Evolutionary conservation across 192 early-diverging fungal genomes (phyloP).

Genomic region (Coemansia sp.): DNA sequence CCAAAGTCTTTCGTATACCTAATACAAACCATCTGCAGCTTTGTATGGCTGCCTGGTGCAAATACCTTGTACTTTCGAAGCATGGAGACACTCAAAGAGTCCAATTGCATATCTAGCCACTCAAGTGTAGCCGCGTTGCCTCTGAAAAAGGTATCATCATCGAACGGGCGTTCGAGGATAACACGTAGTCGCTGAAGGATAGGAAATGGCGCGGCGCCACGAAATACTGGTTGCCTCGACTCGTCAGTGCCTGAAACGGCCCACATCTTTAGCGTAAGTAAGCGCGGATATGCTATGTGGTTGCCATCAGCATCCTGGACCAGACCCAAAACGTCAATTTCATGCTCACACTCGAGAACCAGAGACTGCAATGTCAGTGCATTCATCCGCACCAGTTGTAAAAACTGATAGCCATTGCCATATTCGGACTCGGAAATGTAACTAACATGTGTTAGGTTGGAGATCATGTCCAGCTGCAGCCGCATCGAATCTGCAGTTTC

Average conservation of each 20-base stretch:
- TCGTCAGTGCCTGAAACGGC: too few relatives aligned
- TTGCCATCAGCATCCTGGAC: neutral
- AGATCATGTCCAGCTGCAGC: neutral
- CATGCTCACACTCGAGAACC: neutral
- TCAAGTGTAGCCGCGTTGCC: neutral
- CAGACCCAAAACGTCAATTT: neutral
- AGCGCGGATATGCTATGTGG: neutral
- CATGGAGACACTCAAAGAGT: neutral
- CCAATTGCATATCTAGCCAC: neutral
- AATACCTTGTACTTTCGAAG: neutral
- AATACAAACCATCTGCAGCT: neutral
- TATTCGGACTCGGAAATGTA: neutral
- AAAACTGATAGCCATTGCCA: neutral
- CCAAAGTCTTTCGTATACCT: neutral
- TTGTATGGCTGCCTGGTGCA: neutral
- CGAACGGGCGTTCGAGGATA: neutral
- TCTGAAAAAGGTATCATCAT: neutral
- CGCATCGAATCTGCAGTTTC: neutral
- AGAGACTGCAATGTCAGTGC: neutral
- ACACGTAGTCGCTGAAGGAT: neutral
- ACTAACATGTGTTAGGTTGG: neutral
- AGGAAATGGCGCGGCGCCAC: neutral
- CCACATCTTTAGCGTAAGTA: neutral
- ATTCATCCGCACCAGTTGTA: neutral
- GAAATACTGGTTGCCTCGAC: neutral